Evolutionary conservation across 129 eudicot genomes (phyloP), one percentile per base, ranked within the genome.

Genomic region (Smallanthus sonchifolius): DNA sequence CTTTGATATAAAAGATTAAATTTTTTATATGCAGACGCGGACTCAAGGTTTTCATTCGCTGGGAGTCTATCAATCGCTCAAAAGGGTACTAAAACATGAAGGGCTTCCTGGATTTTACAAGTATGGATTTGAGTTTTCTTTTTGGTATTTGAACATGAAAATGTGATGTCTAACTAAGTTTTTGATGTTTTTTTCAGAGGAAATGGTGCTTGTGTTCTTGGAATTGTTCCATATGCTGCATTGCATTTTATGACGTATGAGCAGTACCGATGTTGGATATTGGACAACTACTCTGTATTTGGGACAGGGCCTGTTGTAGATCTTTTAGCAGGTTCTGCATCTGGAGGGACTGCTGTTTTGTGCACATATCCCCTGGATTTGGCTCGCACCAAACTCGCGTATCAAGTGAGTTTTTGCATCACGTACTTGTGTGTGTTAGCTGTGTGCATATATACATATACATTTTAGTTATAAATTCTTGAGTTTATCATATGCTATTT

Each of bases 331-430:
- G 98, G 98, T 66, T 94, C 98, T 17, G 96, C 93, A 61, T 89
- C 98, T 67, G 98, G 98, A 36, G 98, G 98, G 30, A 94, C 98
- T 30, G 97, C 98, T 44, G 98, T 94, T 54, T 84, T 94, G 48
- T 94, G 96, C 85, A 90, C 98, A 2, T 94, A 94, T 85, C 98
- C 98, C 9, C 77, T 94, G 16, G 98, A 94, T 86, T 94, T 94
- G 87, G 98, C 95, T 52, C 95, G 98, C 56, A 91, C 98, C 60
- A 94, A 90, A 79, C 98, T 94, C 11, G 98, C 98, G 24, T 94
- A 94, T 77, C 96, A 94, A 89, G 98, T 94, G 64, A 79, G 77
- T 59, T 39, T 40, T 75, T 36, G 16, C 42, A 32, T 24, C 3
- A 38, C 61, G 4, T 40, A 61, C 45, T 9, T 32, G 17, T 44